Percentiles rank a stretch among this genome's conserved stretches.
phyloP scores from a whole-genome alignment of 768 basidiomycete genomes.

The Scleroderma bovista region DNA sequence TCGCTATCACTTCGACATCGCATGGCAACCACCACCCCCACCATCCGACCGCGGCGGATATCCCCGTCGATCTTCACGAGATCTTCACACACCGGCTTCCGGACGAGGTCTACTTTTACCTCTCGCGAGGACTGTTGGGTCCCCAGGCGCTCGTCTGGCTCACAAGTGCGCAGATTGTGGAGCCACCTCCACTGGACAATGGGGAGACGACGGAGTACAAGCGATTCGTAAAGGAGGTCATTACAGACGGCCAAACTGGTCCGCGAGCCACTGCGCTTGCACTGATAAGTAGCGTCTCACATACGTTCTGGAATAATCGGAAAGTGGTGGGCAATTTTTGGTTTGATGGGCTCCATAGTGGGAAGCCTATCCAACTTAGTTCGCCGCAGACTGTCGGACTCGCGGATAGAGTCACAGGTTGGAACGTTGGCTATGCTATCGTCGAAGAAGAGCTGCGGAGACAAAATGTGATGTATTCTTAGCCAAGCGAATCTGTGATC shows the following conservation, averaged over 20 bases:
- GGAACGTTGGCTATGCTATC: conserved; percentile 80
- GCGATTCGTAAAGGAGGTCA: conserved; percentile 91
- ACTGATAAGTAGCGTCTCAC: conserved; percentile 72
- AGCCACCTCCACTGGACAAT: conserved; percentile 87
- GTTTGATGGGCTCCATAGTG: conserved; percentile 58
- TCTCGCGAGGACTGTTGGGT: conserved; percentile 85
- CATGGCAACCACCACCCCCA: conserved; percentile 54
- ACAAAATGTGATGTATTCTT: conserved; percentile 74
- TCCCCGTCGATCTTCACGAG: conserved; percentile 87
- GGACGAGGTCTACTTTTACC: conserved; percentile 94
- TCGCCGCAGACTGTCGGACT: conserved; percentile 78
- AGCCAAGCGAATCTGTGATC: conserved; percentile 13
- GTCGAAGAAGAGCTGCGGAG: conserved; percentile 93
- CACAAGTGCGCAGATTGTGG: conserved; percentile 77
- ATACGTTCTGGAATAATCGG: conserved; percentile 76
- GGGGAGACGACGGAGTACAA: conserved; percentile 94
- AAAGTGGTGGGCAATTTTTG: conserved; percentile 72
- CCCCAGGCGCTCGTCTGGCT: conserved; percentile 95
- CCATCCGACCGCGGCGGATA: conserved; percentile 78
- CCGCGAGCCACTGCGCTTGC: conserved; percentile 90
- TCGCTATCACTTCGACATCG: conserved; percentile 50
- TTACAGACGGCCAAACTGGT: conserved; percentile 91
- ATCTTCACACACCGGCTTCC: conserved; percentile 93
- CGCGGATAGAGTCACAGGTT: conserved; percentile 80
- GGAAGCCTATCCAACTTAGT: conserved; percentile 65